Percentiles rank a stretch among this genome's conserved stretches.
Evolutionary conservation across 192 early-diverging fungal species (phyloP).

Genomic region (Linnemannia hyalina): DNA sequence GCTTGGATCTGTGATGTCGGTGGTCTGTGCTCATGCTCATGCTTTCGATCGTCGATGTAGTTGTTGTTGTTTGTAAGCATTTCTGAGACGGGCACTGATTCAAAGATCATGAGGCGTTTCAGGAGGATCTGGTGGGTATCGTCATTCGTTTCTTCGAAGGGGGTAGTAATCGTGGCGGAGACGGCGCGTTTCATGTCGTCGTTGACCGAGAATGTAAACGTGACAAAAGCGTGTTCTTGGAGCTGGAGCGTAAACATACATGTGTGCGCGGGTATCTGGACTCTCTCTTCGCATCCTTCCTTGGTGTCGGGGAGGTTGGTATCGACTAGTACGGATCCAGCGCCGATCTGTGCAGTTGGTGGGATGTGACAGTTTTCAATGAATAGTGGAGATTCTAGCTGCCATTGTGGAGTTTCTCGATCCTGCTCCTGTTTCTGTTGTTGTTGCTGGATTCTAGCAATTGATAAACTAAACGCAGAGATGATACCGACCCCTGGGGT

Average conservation of each 20-base stretch:
- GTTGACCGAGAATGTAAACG: slow-evolving; percentile 51
- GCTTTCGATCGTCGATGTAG: not conserved
- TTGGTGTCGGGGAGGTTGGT: not conserved
- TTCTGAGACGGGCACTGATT: slow-evolving; percentile 11
- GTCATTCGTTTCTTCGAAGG: not conserved
- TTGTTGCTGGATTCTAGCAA: too few relatives aligned
- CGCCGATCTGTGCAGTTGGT: not conserved
- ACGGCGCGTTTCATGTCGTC: slow-evolving; percentile 55
- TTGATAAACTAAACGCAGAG: not conserved
- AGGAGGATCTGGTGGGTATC: not conserved
- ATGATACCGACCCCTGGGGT: slow-evolving; percentile 6
- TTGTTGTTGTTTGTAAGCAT: not conserved
- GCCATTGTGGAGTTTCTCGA: not conserved
- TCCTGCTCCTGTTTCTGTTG: not conserved
- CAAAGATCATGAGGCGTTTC: slow-evolving; percentile 25
- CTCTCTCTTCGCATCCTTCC: not conserved
- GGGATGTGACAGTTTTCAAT: slow-evolving; percentile 20
- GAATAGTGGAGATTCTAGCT: not conserved
- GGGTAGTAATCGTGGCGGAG: not conserved
- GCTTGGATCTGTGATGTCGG: not conserved
- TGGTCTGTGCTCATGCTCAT: not conserved
- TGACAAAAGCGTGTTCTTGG: slow-evolving; percentile 48
- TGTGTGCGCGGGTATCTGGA: slow-evolving; percentile 26
- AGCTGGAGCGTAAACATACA: slow-evolving; percentile 54
- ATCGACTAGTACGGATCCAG: slow-evolving; percentile 37